Evolutionary conservation across 129 eudicot species (phyloP).

Genomic region (Mikania micrantha): DNA sequence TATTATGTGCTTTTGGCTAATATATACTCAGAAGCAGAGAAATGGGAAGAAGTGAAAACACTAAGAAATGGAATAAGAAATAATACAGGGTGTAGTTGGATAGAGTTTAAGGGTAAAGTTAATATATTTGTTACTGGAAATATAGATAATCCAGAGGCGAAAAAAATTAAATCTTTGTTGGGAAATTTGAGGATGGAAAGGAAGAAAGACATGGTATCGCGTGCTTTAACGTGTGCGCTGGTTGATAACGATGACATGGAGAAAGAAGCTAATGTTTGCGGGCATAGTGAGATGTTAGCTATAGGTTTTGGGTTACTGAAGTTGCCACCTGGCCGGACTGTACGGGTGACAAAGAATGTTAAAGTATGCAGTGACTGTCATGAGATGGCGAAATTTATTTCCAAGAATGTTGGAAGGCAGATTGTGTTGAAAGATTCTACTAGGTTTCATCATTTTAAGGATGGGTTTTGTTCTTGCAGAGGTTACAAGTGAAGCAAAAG

Average conservation of each 20-base stretch:
- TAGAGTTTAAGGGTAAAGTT: constrained; percentile 51
- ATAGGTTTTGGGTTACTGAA: constrained; percentile 52
- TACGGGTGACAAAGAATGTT: constrained; percentile 56
- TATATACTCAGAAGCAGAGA: constrained; percentile 54
- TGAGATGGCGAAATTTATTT: constrained; percentile 57
- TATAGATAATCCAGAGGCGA: constrained; percentile 35
- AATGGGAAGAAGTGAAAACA: constrained; percentile 53
- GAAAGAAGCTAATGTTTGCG: constrained; percentile 45
- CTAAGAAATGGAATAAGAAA: constrained; percentile 37
- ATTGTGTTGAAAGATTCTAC: constrained; percentile 55
- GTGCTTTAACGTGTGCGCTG: constrained; percentile 24
- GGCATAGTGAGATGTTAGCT: constrained; percentile 66
- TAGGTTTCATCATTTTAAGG: constrained; percentile 67
- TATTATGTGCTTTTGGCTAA: constrained; percentile 46
- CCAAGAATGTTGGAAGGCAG: constrained; percentile 48
- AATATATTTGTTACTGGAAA: constrained; percentile 42
- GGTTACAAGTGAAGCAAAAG: constrained; percentile 37
- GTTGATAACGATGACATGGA: constrained; percentile 38
- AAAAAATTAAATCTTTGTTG: constrained; percentile 29
- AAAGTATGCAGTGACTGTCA: constrained; percentile 58
- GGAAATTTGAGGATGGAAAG: constrained; percentile 30
- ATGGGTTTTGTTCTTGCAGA: constrained; percentile 72
- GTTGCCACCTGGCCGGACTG: constrained; percentile 43
- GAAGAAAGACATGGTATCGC: constrained; percentile 35
- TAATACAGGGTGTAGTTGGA: constrained; percentile 59